These are phyloP conservation scores for Claviceps sp. DNA, from an alignment of 2,329 filamentous ascomycete species.

Conservation along the genomic window DNA sequence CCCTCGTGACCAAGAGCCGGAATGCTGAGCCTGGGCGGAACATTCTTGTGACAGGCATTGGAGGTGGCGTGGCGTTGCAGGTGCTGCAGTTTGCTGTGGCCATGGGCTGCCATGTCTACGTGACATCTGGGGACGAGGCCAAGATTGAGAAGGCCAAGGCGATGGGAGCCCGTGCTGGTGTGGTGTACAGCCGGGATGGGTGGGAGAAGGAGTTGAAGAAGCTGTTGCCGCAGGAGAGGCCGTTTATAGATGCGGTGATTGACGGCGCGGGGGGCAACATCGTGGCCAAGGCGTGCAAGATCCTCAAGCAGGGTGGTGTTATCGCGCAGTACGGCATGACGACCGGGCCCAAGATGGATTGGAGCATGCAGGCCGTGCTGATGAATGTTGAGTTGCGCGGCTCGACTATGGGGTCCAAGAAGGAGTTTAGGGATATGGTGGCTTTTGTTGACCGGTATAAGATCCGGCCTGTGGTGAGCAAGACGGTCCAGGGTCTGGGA, in stretches of 20 bases:
- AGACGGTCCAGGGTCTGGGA: conserved; percentile 58
- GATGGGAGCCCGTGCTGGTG: conserved; percentile 70
- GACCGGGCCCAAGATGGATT: conserved; percentile 69
- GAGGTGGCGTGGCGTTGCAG: conserved; percentile 79
- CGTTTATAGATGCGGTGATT: conserved; percentile 68
- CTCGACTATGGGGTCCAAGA: conserved; percentile 79
- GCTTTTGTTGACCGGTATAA: conserved; percentile 61
- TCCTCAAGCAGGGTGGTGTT: conserved; percentile 74
- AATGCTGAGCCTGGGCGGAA: conserved; percentile 53
- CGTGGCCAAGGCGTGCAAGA: conserved; percentile 49
- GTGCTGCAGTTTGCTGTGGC: conserved; percentile 67
- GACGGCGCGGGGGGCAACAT: conserved; percentile 86
- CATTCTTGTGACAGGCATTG: conserved; percentile 79
- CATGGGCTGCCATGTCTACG: conserved; percentile 63
- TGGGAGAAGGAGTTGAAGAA: conserved; percentile 68
- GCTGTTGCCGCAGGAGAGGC: conserved; percentile 49
- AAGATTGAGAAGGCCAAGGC: conserved; percentile 62
- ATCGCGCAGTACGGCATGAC: conserved; percentile 91
- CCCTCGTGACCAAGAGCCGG: conserved; percentile 59
- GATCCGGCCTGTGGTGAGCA: conserved; percentile 65
- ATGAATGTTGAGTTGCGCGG: conserved; percentile 81
- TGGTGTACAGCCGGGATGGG: conserved; percentile 60
- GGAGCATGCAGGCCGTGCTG: conserved; percentile 69
- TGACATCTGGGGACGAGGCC: conserved; percentile 59
- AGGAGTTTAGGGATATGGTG: conserved; percentile 86